Base-by-base conservation (phyloP, 768 basidiomycete genomes). In the Crepidotus variabilis region DNA sequence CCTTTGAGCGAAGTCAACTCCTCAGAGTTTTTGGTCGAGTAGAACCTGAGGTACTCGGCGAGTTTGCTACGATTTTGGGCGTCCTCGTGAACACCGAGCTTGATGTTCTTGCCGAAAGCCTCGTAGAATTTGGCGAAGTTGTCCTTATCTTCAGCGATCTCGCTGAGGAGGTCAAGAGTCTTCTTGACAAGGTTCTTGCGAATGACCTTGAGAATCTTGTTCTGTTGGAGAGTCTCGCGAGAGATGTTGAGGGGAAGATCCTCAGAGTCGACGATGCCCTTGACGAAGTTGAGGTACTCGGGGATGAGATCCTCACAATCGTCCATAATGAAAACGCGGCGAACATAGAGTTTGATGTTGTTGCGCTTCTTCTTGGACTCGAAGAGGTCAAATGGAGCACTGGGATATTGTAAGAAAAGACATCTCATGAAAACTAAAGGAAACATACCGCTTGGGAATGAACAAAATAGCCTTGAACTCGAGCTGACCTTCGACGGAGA, bases 331-430 rank as follows among this genome's bases (percentile, higher is more conserved):
- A 99, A 98, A 69, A 98, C 96, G 56, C 97, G 94, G 81, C 97
- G 93, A 65, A 99, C 97, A 72, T 98, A 99, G 72, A 99, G 94
- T 80, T 99, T 99, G 85, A 99, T 98, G 90, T 98, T 98, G 85
- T 98, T 98, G 68, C 96, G 92, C 86, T 98, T 98, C 91, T 98
- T 98, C 90, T 99, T 98, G 59, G 91, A 92, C 81, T 99, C 97
- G 78, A 99, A 99, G 72, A 99, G 89, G 70, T 99, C 97, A 76
- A 98, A 98, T 52, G 97, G 97, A 46, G 96, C 97, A 59, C 94
- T 94, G 48, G 2, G 46, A 61, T 33, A 60, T 53, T 48, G 54
- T 60, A 13, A 63, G 53, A 3, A 50, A 22, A 57, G 7, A 48
- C 24, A 28, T n/a, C n/a, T n/a, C n/a, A n/a, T n/a, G n/a, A n/a